Percentiles rank a stretch among this genome's conserved stretches.
phyloP scores from a whole-genome alignment of 2,329 filamentous ascomycete genomes.

The Helotiales sp. region DNA sequence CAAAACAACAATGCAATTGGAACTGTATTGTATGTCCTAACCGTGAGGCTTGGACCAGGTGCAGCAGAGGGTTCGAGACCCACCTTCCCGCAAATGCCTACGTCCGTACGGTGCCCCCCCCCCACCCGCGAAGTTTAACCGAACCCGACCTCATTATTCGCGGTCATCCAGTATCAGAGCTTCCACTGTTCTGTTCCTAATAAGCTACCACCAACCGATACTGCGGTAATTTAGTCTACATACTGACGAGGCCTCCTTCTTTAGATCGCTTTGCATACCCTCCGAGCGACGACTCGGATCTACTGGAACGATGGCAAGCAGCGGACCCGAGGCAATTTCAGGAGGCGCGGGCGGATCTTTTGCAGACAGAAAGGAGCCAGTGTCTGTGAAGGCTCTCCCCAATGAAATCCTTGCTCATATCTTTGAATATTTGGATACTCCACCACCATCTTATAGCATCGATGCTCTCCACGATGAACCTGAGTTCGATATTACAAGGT shows the following conservation, averaged over 20 bases:
- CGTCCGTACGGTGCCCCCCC: too few relatives aligned
- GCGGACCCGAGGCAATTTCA: not conserved
- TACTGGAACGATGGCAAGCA: not conserved
- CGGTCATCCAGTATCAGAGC: too few relatives aligned
- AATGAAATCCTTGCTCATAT: conserved; percentile 65
- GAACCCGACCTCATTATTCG: too few relatives aligned
- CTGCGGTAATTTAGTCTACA: too few relatives aligned
- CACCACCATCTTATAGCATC: conserved; percentile 54
- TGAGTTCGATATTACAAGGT: conserved; percentile 48
- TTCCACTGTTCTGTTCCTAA: too few relatives aligned
- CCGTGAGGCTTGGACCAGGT: too few relatives aligned
- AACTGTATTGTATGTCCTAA: too few relatives aligned
- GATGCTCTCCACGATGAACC: conserved; percentile 55
- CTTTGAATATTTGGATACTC: conserved; percentile 57
- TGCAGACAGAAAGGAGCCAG: not conserved
- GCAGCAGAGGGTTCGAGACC: too few relatives aligned
- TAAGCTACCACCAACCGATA: too few relatives aligned
- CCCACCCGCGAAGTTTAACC: too few relatives aligned
- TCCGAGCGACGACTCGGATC: not conserved
- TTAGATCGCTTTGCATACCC: not conserved
- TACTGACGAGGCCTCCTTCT: not conserved
- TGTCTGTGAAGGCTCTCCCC: conserved; percentile 51
- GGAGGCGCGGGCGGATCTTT: not conserved
- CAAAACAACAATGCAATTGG: too few relatives aligned
- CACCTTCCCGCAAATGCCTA: too few relatives aligned